Evolutionary conservation across 2,329 filamentous ascomycete species (phyloP).

Genomic region (Ceratocystis variospora): DNA sequence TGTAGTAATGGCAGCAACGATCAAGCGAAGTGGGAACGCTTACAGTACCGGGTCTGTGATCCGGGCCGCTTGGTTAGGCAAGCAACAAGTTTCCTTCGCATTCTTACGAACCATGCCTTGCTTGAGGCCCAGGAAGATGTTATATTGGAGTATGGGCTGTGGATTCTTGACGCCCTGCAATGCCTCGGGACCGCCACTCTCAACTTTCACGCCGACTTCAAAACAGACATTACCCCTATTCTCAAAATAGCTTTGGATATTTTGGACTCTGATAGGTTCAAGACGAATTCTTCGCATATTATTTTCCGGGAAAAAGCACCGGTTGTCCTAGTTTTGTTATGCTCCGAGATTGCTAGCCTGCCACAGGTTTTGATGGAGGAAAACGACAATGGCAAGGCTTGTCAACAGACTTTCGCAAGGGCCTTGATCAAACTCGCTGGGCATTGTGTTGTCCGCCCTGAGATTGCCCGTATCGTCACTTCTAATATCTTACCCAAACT

Average conservation of each 20-base stretch:
- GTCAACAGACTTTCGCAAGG: slow-evolving; percentile 28
- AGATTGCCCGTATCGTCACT: slow-evolving; percentile 12
- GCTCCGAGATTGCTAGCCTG: slow-evolving; percentile 29
- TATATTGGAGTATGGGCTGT: slow-evolving; percentile 29
- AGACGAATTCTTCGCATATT: slow-evolving; percentile 10
- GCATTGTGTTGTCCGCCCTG: slow-evolving; percentile 18
- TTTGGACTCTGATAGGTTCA: slow-evolving; percentile 20
- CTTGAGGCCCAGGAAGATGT: slow-evolving; percentile 26
- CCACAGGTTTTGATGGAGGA: slow-evolving; percentile 25
- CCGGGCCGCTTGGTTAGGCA: slow-evolving; percentile 36
- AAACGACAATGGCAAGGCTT: slow-evolving; percentile 23
- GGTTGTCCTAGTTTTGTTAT: slow-evolving; percentile 29
- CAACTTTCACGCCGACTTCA: slow-evolving; percentile 26
- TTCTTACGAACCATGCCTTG: slow-evolving; percentile 31
- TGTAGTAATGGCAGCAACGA: slow-evolving; percentile 19
- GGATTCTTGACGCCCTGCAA: slow-evolving; percentile 38
- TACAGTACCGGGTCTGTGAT: slow-evolving; percentile 30
- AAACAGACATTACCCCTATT: slow-evolving; percentile 26
- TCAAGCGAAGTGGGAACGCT: slow-evolving; percentile 23
- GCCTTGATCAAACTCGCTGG: slow-evolving; percentile 30
- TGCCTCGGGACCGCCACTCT: slow-evolving; percentile 31
- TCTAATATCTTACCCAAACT: slow-evolving; percentile 16
- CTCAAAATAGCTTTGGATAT: slow-evolving; percentile 30
- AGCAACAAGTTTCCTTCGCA: slow-evolving; percentile 31
- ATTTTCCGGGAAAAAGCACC: slow-evolving; percentile 20